phyloP scores from a whole-genome alignment of 176 grass and related monocot genomes.

The Poa annua region DNA sequence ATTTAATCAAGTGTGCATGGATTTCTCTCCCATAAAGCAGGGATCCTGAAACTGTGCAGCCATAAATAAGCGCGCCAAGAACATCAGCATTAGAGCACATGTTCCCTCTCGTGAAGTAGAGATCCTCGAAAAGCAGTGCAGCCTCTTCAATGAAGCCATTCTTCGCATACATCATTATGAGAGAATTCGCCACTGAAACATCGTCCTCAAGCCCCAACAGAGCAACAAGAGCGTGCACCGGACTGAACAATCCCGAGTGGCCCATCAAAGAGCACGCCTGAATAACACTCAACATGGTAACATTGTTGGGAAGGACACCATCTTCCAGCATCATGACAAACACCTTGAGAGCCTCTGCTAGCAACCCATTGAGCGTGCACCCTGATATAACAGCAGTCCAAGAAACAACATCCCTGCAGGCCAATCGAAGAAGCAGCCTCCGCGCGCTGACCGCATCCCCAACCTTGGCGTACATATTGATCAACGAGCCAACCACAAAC shows the following conservation, averaged over 20 bases:
- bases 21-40: constrained; percentile 49
- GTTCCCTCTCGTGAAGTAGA: constrained; percentile 39
- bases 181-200: constrained; percentile 55
- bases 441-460: constrained; percentile 46
- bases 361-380: constrained; percentile 64
- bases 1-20: constrained; percentile 55
- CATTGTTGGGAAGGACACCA: constrained; percentile 54
- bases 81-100: constrained; percentile 51
- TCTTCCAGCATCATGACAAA: constrained; percentile 77
- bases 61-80: constrained; percentile 46
- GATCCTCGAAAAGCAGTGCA: constrained; percentile 31
- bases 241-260: constrained; percentile 38
- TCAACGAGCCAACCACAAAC: constrained; percentile 59
- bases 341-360: constrained; percentile 51
- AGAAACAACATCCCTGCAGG: constrained; percentile 63
- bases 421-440: constrained; percentile 54
- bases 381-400: constrained; percentile 71
- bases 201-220: constrained; percentile 37
- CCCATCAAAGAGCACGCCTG: constrained; percentile 74
- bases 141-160: constrained; percentile 54
- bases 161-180: constrained; percentile 69
- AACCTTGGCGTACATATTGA: constrained; percentile 71
- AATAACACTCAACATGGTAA: constrained; percentile 69
- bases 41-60: constrained; percentile 50
- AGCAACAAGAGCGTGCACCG: constrained; percentile 52